phyloP scores from a whole-genome alignment of 2,329 filamentous ascomycete species.

The Fusarium sp. region DNA sequence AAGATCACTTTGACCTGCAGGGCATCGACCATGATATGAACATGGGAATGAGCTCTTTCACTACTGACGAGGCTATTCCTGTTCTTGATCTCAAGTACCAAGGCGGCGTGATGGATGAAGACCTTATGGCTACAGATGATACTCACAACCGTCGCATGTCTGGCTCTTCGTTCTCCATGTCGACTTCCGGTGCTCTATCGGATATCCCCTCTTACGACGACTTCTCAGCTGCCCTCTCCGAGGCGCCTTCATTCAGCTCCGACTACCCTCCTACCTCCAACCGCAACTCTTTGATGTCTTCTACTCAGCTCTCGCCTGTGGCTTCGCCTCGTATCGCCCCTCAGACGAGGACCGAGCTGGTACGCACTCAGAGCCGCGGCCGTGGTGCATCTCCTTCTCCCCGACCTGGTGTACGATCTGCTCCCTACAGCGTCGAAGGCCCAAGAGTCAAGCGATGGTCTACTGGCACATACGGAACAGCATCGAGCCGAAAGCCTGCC shows the following conservation, averaged over 20 bases:
- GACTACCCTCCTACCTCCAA: slow-evolving; percentile 77
- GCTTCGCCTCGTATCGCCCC: slow-evolving; percentile 76
- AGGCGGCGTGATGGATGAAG: slow-evolving; percentile 61
- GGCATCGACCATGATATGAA: slow-evolving; percentile 67
- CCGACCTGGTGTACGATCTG: slow-evolving; percentile 74
- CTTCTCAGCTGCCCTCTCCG: slow-evolving; percentile 73
- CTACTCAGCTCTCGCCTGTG: slow-evolving; percentile 78
- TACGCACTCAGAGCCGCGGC: slow-evolving; percentile 74
- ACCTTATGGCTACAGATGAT: slow-evolving; percentile 63
- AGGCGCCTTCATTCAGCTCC: slow-evolving; percentile 74
- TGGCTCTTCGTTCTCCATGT: slow-evolving; percentile 80
- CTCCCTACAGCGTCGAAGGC: slow-evolving; percentile 77
- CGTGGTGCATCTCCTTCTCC: slow-evolving; percentile 77
- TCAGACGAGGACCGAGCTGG: slow-evolving; percentile 70
- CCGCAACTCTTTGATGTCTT: slow-evolving; percentile 76
- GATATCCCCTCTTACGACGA: slow-evolving; percentile 80
- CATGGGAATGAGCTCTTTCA: slow-evolving; percentile 71
- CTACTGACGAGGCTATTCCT: slow-evolving; percentile 71
- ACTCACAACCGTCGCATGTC: slow-evolving; percentile 74
- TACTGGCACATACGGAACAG: slow-evolving; percentile 76
- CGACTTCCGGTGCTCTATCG: slow-evolving; percentile 72
- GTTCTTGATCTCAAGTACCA: slow-evolving; percentile 70
- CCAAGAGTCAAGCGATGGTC: slow-evolving; percentile 81
- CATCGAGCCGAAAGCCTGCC: slow-evolving; percentile 66
- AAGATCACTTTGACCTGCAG: slow-evolving; percentile 68